Base-by-base conservation (phyloP, 305 asterid genomes). In the Fraxinus greggii region DNA sequence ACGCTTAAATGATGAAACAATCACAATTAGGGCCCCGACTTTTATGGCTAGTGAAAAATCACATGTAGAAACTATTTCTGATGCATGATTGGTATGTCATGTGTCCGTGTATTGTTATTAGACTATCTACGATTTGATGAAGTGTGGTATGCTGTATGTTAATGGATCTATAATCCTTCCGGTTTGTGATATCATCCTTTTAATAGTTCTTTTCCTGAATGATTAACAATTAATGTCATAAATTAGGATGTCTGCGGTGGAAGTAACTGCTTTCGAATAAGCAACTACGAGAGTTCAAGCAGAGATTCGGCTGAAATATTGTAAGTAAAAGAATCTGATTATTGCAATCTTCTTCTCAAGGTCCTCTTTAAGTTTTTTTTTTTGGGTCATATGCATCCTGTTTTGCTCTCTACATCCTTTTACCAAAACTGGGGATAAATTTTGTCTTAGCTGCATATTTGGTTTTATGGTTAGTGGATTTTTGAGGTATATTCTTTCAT, bases 171-270 rank as follows among this genome's bases (percentile, higher is more conserved):
- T 36, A 54, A 29, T 77, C n/a, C 76, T 75, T 78, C 42, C n/a
- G 70, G 48, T 36, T 51, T 28, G 15, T 70, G 35, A 7, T 48
- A 40, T 19, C 3, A 36, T 56, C 56, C 69, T 38, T 80, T 76
- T 59, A 74, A 67, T 83, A 42, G 67, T 63, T 24, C n/a, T 28
- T 4, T 82, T 38, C 56, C 38, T 28, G 54, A 17, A 61, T 88
- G 76, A 61, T 76, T 82, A 51, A 65, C 65, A 24, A 79, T 76
- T 89, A 80, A 33, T 83, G 78, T 82, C 29, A 24, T 65, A 84
- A 75, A 24, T 77, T 85, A 95, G 99, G 97, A 93, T 86, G 86
- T 5, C 75, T 94, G 97, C 56, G 94, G 93, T 81, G 97, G 97
- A 83, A 82, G 67, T 38, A 89, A 94, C 91, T 92, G 99, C 94